Conservation (phyloP, 83 land plant genomes). For the Thuja plicata region DNA sequence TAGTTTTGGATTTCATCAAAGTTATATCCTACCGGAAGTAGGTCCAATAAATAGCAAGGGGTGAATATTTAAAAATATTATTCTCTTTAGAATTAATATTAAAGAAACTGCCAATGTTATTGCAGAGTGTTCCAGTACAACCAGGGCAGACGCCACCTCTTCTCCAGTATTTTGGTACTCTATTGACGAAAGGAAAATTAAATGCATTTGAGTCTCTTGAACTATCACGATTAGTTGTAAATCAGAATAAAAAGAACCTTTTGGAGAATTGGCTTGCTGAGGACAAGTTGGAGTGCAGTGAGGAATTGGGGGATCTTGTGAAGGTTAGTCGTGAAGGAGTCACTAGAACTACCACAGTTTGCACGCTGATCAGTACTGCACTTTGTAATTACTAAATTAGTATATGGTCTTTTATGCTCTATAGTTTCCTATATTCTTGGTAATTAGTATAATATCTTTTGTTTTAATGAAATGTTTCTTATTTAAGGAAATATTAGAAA, state of each 20-base stretch:
- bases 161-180: slow-evolving; percentile 95
- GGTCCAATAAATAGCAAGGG: background rate
- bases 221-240: slow-evolving; percentile 95
- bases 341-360: background rate
- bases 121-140: slow-evolving; percentile 99
- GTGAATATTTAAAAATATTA: background rate
- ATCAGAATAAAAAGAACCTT: slow-evolving; percentile 95
- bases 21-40: background rate
- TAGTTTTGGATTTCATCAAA: slow-evolving; percentile 19
- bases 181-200: slow-evolving; percentile 88
- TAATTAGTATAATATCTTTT: background rate
- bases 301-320: slow-evolving; percentile 98
- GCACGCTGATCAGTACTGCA: background rate
- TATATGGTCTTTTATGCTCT: background rate
- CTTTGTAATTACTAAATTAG: background rate
- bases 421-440: background rate
- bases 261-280: slow-evolving; percentile 99
- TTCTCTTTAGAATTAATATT: background rate
- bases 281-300: slow-evolving; percentile 98
- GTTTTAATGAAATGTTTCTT: background rate
- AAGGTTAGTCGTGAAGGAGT: slow-evolving; percentile 65
- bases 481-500: background rate
- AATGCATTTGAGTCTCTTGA: slow-evolving; percentile 98
- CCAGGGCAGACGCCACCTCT: slow-evolving; percentile 98
- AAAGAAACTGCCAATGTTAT: background rate